Conservation (phyloP, 345 rosid species). For the Boechera retrofracta region DNA sequence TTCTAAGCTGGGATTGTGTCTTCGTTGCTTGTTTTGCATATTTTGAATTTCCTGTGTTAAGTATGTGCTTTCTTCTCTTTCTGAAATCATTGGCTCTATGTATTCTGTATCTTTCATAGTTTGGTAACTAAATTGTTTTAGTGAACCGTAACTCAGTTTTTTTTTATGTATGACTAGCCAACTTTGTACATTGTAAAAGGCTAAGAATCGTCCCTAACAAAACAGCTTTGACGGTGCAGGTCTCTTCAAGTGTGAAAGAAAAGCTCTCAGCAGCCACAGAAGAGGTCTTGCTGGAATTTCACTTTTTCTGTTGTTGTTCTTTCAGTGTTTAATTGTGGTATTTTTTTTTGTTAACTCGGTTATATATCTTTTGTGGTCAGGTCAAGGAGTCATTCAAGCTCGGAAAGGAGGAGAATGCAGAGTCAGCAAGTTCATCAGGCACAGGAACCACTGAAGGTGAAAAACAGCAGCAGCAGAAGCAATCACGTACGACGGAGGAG, state of each 20-base stretch:
- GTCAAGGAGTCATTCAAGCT: constrained; percentile 72
- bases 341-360: constrained; percentile 4
- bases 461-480: constrained; percentile 43
- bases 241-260: constrained; percentile 78
- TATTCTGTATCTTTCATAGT: not conserved
- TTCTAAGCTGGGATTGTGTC: not conserved
- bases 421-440: constrained; percentile 52
- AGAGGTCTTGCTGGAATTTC: constrained; percentile 61
- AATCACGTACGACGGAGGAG: constrained; percentile 53
- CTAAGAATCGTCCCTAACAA: constrained; percentile 5
- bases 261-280: constrained; percentile 80
- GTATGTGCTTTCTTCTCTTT: constrained; percentile 13
- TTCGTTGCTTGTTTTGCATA: not conserved
- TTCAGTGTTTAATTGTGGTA: constrained; percentile 3
- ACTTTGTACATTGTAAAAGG: constrained; percentile 27
- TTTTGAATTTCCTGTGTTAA: not conserved
- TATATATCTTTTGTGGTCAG: constrained; percentile 47
- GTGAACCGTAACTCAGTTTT: not conserved
- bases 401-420: constrained; percentile 59
- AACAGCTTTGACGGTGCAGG: constrained; percentile 55
- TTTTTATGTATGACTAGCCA: not conserved
- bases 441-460: constrained; percentile 58
- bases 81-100: constrained; percentile 11
- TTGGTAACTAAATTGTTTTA: not conserved
- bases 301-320: constrained; percentile 11